Percentiles rank a stretch among this genome's conserved stretches.
phyloP scores from a whole-genome alignment of 2,329 filamentous ascomycete species.

The Ampelomyces quisqualis region DNA sequence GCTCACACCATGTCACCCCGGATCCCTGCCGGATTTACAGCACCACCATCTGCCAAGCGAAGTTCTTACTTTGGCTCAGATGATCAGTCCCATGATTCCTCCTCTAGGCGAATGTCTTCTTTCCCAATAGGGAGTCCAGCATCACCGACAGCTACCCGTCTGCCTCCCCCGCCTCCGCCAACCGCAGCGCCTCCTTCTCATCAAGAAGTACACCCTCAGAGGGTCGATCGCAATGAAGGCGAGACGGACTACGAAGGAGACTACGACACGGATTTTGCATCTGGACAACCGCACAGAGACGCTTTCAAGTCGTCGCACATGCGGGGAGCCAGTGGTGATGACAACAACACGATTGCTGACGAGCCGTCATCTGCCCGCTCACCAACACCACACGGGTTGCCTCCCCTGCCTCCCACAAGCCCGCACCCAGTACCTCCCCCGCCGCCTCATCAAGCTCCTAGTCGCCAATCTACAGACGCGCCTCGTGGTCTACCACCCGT shows the following conservation, averaged over 20 bases:
- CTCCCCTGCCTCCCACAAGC: slow-evolving; percentile 38
- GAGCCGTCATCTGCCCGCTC: slow-evolving; percentile 52
- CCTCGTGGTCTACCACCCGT: slow-evolving; percentile 71
- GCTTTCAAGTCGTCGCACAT: slow-evolving; percentile 81
- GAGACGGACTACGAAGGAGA: slow-evolving; percentile 95
- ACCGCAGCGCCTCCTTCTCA: slow-evolving; percentile 42
- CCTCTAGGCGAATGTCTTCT: slow-evolving; percentile 47
- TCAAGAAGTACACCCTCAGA: slow-evolving; percentile 30
- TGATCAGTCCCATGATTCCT: slow-evolving; percentile 28
- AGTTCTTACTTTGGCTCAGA: slow-evolving; percentile 47
- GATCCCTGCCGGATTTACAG: slow-evolving; percentile 30
- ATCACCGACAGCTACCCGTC: slow-evolving; percentile 37
- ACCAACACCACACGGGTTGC: slow-evolving; percentile 38
- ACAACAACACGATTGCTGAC: slow-evolving; percentile 57
- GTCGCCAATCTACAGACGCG: slow-evolving; percentile 65
- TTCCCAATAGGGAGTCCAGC: slow-evolving; percentile 54
- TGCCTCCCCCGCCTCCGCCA: slow-evolving; percentile 53
- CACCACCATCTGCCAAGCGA: slow-evolving; percentile 40
- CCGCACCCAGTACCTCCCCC: slow-evolving; percentile 56
- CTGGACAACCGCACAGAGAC: slow-evolving; percentile 91
- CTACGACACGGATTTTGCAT: slow-evolving; percentile 95
- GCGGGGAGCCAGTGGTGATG: slow-evolving; percentile 74
- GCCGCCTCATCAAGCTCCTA: slow-evolving; percentile 56
- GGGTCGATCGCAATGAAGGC: slow-evolving; percentile 69
- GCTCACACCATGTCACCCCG: slow-evolving; percentile 36